Evolutionary conservation across 176 grass and related monocot species (phyloP).

Genomic region (Musa schizocarpa): DNA sequence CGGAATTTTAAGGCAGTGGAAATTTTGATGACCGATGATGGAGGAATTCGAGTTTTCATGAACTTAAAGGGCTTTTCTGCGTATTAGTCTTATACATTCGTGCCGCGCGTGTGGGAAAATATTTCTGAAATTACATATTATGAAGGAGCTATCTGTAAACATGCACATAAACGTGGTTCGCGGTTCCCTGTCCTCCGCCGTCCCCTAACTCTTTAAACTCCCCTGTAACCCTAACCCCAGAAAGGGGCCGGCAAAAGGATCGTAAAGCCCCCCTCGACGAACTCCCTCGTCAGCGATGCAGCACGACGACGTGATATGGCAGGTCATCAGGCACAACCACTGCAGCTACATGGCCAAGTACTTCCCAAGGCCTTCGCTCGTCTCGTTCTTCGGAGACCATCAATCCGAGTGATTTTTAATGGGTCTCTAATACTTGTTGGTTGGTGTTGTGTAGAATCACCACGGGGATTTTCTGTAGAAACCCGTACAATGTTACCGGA

Average conservation of each 20-base stretch:
- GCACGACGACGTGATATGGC: constrained; percentile 91
- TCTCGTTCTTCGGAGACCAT: neutral
- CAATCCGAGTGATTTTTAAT: neutral
- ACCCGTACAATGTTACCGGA: constrained; percentile 74
- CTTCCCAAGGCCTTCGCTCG: neutral
- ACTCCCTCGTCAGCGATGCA: neutral
- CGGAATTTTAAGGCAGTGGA: too few relatives aligned
- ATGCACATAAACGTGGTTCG: neutral
- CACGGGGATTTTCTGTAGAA: constrained; percentile 74
- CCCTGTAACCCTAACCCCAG: neutral
- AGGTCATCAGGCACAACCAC: constrained; percentile 89
- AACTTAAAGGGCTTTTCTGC: too few relatives aligned
- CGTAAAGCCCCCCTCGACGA: neutral
- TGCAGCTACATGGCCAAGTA: constrained; percentile 97
- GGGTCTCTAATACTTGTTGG: neutral
- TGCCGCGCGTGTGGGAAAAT: too few relatives aligned
- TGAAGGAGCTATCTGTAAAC: too few relatives aligned
- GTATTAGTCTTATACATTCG: too few relatives aligned
- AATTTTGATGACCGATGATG: too few relatives aligned
- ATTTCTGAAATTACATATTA: too few relatives aligned
- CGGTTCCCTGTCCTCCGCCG: neutral
- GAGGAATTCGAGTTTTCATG: too few relatives aligned
- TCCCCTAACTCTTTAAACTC: neutral
- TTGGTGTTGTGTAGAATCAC: constrained; percentile 36
- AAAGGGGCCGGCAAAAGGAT: neutral